Base-by-base conservation (phyloP, 805 yeast species). In the Zygoascus biomembranicola region DNA sequence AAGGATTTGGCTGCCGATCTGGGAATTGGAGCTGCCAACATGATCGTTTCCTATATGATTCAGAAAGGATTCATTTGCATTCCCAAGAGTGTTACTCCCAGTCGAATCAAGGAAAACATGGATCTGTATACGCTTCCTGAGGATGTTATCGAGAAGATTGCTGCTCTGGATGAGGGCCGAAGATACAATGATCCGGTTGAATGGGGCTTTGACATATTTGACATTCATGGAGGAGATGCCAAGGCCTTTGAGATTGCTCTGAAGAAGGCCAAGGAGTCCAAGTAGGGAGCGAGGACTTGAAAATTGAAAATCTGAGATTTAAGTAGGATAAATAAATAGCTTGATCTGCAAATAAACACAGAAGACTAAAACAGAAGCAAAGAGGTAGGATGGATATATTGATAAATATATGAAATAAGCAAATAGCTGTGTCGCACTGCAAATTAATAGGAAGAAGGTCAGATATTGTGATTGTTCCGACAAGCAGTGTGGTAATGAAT, bases 21-120 rank as follows among this genome's bases (percentile, higher is more conserved):
- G 60, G 66, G 68, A 18, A 82, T 76, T 59, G 66, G 81, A 31
- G 66, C 87, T 19, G 82, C 88, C 35, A 84, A 84, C 69, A 80
- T 86, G 14, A 71, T 87, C 56, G 70, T 87, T 57, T 79, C 89
- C 73, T 86, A 90, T 92, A 84, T 89, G 46, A 81, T 89, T 32
- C 90, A 85, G 69, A 79, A 87, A 70, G 79, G 78, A 52, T 63
- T 84, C 57, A 84, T 85, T 43, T 79, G 85, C 54, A 85, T 87
- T 70, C 95, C 95, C 68, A 87, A 87, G 72, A 82, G 90, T 8
- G 82, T 83, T 64, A 78, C 82, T 64, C 77, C 79, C 62, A 79
- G 76, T 53, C 77, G 95, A 71, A 73, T 87, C 60, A 55, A 72
- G 51, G 75, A 73, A 59, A 86, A 86, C 72, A 74, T 86, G 69